Percentiles rank a stretch among this genome's conserved stretches.
Conservation (phyloP, 164 flowering plant species). For the Amborella trichopoda region DNA sequence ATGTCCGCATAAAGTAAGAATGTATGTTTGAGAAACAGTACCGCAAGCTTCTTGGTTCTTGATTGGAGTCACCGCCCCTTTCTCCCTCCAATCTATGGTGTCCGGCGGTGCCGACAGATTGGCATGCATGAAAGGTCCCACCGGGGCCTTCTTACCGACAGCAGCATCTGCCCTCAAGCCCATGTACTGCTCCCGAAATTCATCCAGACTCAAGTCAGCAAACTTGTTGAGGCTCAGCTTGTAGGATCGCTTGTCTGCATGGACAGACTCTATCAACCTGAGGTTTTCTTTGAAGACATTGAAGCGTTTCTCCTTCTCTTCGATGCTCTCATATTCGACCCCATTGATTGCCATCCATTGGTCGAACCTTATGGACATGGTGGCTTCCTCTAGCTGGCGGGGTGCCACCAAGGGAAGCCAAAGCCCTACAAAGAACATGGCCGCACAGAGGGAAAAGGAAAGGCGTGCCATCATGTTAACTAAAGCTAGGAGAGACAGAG, state of each 20-base stretch:
- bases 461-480: too few species aligned
- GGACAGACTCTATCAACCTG: conserved; percentile 12
- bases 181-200: conserved; percentile 9
- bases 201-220: conserved; percentile 21
- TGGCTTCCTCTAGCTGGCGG: too few species aligned
- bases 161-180: conserved; percentile 7
- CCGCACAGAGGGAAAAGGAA: too few species aligned
- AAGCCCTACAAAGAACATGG: too few species aligned
- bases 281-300: conserved; percentile 22
- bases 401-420: too few species aligned
- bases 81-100: not conserved
- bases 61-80: not conserved
- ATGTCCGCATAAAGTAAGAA: not conserved
- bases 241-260: conserved; percentile 4
- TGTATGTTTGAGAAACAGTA: not conserved
- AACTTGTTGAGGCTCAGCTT: conserved; percentile 17
- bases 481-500: too few species aligned
- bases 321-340: too few species aligned
- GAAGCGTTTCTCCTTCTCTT: conserved; percentile 14
- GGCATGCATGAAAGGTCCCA: not conserved
- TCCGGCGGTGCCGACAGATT: not conserved
- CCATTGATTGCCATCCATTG: too few species aligned
- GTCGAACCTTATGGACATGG: too few species aligned
- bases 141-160: not conserved
- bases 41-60: not conserved